Conservation (phyloP, 2,329 filamentous ascomycete genomes). For the Fusarium nisikadoi region DNA sequence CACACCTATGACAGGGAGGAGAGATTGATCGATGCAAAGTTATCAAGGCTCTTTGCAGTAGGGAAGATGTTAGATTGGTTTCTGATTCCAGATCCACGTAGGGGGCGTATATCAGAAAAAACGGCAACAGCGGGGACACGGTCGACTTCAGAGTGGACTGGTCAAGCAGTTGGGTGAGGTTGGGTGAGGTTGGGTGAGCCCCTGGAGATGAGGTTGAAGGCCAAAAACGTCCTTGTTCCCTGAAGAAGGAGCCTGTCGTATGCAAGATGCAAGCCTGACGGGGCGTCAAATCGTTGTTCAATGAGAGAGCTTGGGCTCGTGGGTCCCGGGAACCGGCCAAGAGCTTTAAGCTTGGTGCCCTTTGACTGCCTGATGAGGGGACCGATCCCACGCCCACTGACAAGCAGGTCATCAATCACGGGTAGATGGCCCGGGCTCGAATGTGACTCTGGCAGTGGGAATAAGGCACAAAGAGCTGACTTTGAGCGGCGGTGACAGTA, state of each 20-base stretch:
- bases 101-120: conserved; percentile 36
- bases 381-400: conserved; percentile 35
- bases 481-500: conserved; percentile 12
- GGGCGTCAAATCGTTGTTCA: conserved; percentile 44
- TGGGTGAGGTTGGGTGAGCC: conserved; percentile 34
- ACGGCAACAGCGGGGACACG: conserved; percentile 27
- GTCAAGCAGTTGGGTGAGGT: conserved; percentile 30
- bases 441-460: conserved; percentile 33
- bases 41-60: conserved; percentile 27
- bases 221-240: conserved; percentile 36
- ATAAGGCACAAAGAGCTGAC: conserved; percentile 12
- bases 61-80: conserved; percentile 33
- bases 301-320: conserved; percentile 37
- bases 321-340: conserved; percentile 42
- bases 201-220: conserved; percentile 34
- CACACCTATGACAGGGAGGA: conserved; percentile 33
- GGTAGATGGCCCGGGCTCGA: conserved; percentile 34
- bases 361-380: conserved; percentile 26
- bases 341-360: conserved; percentile 38
- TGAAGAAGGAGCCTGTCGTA: conserved; percentile 39
- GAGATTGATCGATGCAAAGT: conserved; percentile 40
- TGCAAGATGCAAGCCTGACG: conserved; percentile 41
- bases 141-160: conserved; percentile 24
- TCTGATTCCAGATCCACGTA: conserved; percentile 33
- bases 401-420: conserved; percentile 38